Evolutionary conservation across 176 grass and related monocot genomes (phyloP).

Genomic region (Bonia amplexicaulis): DNA sequence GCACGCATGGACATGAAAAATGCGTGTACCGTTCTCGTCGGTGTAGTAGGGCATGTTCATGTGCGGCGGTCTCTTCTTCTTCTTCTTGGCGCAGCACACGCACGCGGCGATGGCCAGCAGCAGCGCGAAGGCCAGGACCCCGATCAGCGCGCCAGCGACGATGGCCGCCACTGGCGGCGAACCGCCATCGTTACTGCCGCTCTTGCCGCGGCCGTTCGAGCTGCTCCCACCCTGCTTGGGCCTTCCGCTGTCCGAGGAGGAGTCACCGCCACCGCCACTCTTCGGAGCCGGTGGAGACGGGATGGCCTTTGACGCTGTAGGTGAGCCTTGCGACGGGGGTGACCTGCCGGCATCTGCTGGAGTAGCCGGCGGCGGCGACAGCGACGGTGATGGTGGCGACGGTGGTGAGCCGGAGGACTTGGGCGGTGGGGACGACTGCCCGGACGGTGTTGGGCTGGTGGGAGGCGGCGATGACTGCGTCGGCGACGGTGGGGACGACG

Average conservation of each 20-base stretch:
- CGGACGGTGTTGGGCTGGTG: conserved; percentile 8
- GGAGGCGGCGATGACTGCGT: background rate
- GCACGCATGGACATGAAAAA: background rate
- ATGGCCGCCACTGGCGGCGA: background rate
- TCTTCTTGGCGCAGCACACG: conserved; percentile 50
- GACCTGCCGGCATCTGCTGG: background rate
- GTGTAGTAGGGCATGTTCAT: conserved; percentile 51
- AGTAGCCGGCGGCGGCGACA: conserved; percentile 6
- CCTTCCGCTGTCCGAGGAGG: background rate
- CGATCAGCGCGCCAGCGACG: conserved; percentile 39
- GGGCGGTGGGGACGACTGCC: conserved; percentile 13
- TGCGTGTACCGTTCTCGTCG: conserved; percentile 30
- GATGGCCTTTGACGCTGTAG: background rate
- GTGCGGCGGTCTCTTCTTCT: conserved; percentile 28
- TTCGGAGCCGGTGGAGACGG: conserved; percentile 18
- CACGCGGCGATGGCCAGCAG: conserved; percentile 40
- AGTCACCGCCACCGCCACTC: background rate
- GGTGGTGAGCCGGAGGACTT: background rate
- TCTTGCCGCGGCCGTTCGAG: conserved; percentile 13
- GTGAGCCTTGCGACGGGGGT: background rate
- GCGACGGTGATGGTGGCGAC: background rate
- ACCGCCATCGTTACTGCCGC: background rate
- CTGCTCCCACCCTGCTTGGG: background rate
- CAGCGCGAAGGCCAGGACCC: conserved; percentile 31
- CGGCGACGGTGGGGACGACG: background rate